Evolutionary conservation across 495 filamentous ascomycete genomes (phyloP).

Genomic region (Annulohypoxylon nitens): DNA sequence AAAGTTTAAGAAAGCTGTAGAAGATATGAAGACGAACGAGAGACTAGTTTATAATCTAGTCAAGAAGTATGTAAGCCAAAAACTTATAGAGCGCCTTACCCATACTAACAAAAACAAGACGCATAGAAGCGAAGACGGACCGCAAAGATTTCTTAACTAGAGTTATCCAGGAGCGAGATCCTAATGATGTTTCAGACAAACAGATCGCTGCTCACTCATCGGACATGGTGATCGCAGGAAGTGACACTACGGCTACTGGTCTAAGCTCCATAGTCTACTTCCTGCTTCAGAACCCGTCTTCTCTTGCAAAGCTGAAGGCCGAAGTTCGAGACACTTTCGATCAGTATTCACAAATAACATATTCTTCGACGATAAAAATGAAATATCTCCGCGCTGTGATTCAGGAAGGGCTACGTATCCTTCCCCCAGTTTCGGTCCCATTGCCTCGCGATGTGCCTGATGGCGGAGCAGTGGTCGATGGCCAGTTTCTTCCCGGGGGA

Average conservation of each 20-base stretch:
- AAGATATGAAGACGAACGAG: conserved; percentile 34
- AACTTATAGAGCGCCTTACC: neutral
- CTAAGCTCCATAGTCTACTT: conserved; percentile 57
- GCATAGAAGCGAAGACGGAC: conserved; percentile 23
- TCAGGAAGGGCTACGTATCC: conserved; percentile 59
- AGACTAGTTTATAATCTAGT: conserved; percentile 32
- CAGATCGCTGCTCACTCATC: conserved; percentile 48
- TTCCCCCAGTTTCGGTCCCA: conserved; percentile 44
- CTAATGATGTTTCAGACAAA: conserved; percentile 30
- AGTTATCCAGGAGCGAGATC: conserved; percentile 37
- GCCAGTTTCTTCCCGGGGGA: conserved; percentile 50
- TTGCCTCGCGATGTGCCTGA: conserved; percentile 48
- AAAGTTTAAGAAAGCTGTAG: conserved; percentile 14
- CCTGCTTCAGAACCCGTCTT: conserved; percentile 50
- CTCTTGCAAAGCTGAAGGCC: conserved; percentile 49
- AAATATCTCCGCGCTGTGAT: conserved; percentile 59
- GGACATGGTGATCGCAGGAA: conserved; percentile 57
- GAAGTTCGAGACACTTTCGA: conserved; percentile 60
- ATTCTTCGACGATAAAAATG: conserved; percentile 43
- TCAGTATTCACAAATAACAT: conserved; percentile 50
- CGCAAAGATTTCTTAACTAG: conserved; percentile 45
- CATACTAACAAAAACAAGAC: conserved; percentile 21
- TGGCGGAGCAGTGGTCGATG: conserved; percentile 53
- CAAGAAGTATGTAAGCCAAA: conserved; percentile 34
- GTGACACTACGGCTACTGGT: conserved; percentile 61